Percentiles rank a stretch among this genome's conserved stretches.
These are phyloP conservation scores for Coemansia sp. DNA, from an alignment of 192 early-diverging fungal genomes.

Conservation along the genomic window DNA sequence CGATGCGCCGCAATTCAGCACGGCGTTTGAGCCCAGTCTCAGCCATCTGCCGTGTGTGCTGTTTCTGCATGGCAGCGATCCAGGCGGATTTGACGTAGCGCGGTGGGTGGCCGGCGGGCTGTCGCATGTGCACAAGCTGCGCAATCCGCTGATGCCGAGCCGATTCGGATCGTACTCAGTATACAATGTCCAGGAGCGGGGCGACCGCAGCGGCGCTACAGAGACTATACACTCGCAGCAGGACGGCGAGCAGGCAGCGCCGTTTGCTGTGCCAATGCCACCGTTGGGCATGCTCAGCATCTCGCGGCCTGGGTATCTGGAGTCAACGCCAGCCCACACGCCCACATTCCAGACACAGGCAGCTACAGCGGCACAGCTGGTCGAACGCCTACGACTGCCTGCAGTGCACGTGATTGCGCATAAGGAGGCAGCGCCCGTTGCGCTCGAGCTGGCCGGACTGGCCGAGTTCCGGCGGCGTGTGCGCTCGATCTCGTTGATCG, in stretches of 20 bases:
- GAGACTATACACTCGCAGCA: neutral
- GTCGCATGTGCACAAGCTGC: constrained; percentile 41
- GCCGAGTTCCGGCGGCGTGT: constrained; percentile 45
- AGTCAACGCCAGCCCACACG: constrained; percentile 30
- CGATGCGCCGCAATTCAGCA: constrained; percentile 49
- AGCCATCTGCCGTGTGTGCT: constrained; percentile 51
- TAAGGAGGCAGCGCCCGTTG: constrained; percentile 40
- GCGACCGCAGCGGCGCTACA: neutral
- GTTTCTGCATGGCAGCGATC: constrained; percentile 46
- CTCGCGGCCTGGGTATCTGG: constrained; percentile 50
- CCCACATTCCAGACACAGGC: constrained; percentile 44
- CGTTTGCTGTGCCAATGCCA: constrained; percentile 26
- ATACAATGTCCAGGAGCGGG: constrained; percentile 39
- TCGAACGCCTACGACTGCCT: constrained; percentile 46
- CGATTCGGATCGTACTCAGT: constrained; percentile 45
- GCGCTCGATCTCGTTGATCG: constrained; percentile 43
- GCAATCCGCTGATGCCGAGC: constrained; percentile 51
- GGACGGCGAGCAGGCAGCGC: constrained; percentile 5
- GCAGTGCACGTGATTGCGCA: constrained; percentile 47
- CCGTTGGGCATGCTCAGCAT: constrained; percentile 47
- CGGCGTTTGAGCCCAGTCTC: constrained; percentile 54
- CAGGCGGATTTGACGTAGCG: constrained; percentile 56
- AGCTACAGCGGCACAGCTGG: constrained; percentile 34
- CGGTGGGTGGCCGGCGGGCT: constrained; percentile 55
- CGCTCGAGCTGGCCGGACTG: constrained; percentile 47